phyloP scores from a whole-genome alignment of 2,329 filamentous ascomycete species.

The Talaromyces rugulosus region DNA sequence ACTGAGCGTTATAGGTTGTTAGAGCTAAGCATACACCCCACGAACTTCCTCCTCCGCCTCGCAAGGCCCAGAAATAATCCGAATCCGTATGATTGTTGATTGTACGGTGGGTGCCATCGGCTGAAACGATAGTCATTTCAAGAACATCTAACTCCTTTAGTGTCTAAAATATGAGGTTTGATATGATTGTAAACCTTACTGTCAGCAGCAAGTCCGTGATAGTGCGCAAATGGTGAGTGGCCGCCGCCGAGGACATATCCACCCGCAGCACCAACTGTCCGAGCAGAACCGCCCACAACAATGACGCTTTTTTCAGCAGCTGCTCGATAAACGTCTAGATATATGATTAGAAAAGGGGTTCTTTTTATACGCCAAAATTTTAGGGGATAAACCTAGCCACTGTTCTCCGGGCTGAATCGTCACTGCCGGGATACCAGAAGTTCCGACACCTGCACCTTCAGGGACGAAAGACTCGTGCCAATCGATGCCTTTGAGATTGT shows the following conservation, averaged over 20 bases:
- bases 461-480: conserved; percentile 30
- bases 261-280: conserved; percentile 55
- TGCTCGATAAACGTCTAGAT: background rate
- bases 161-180: background rate
- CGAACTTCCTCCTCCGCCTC: background rate
- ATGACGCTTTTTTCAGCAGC: conserved; percentile 45
- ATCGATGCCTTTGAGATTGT: conserved; percentile 27
- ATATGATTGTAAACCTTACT: background rate
- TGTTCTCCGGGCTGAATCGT: conserved; percentile 45
- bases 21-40: background rate
- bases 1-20: background rate
- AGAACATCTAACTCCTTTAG: background rate
- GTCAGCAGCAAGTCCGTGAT: conserved; percentile 58
- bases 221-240: conserved; percentile 50
- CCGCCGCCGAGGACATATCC: conserved; percentile 61
- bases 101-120: background rate
- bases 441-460: background rate
- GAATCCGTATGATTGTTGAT: background rate
- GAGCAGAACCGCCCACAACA: conserved; percentile 53
- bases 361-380: conserved; percentile 33
- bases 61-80: background rate
- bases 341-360: background rate
- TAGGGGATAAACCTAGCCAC: conserved; percentile 50
- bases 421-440: background rate
- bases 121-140: background rate